phyloP scores from a whole-genome alignment of 169 alveolate species.

The Pseudocohnilembus persalinus region DNA sequence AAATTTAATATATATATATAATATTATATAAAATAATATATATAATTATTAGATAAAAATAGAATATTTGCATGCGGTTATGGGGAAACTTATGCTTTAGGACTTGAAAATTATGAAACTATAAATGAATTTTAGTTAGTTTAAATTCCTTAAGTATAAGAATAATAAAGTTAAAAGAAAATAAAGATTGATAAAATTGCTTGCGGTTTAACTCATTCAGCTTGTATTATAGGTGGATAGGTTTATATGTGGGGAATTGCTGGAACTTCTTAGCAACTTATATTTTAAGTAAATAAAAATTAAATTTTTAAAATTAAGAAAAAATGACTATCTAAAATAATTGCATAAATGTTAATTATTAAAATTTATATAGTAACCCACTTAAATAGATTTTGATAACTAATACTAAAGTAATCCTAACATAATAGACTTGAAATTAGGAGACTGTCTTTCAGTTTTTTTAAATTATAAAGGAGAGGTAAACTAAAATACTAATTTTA shows the following conservation, averaged over 20 bases:
- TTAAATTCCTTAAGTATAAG: slow-evolving; percentile 5
- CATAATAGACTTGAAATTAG: slow-evolving; percentile 46
- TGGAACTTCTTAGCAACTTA: slow-evolving; percentile 12
- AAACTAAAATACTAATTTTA: too few species aligned
- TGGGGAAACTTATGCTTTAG: slow-evolving; percentile 73
- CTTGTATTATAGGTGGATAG: slow-evolving; percentile 59
- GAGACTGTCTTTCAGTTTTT: slow-evolving; percentile 65
- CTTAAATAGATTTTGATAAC: slow-evolving; percentile 36
- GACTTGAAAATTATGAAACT: slow-evolving; percentile 67
- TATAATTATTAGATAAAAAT: slow-evolving; percentile 34
- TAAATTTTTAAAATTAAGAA: too few species aligned
- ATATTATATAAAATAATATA: not conserved
- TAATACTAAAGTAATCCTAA: slow-evolving; percentile 33
- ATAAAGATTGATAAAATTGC: slow-evolving; percentile 57
- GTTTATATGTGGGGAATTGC: slow-evolving; percentile 62
- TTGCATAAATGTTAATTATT: too few species aligned
- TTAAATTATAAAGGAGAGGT: slow-evolving; percentile 41
- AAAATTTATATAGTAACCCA: slow-evolving; percentile 29
- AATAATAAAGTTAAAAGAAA: slow-evolving; percentile 20
- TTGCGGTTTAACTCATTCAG: slow-evolving; percentile 70
- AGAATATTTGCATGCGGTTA: slow-evolving; percentile 78
- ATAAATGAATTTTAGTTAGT: slow-evolving; percentile 53
- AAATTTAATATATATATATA: not conserved
- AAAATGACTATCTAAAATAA: too few species aligned
- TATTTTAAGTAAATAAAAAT: slow-evolving; percentile 18